These are phyloP conservation scores for Agaricus sinodeliciosus DNA, from an alignment of 768 basidiomycete species.

Conservation along the genomic window DNA sequence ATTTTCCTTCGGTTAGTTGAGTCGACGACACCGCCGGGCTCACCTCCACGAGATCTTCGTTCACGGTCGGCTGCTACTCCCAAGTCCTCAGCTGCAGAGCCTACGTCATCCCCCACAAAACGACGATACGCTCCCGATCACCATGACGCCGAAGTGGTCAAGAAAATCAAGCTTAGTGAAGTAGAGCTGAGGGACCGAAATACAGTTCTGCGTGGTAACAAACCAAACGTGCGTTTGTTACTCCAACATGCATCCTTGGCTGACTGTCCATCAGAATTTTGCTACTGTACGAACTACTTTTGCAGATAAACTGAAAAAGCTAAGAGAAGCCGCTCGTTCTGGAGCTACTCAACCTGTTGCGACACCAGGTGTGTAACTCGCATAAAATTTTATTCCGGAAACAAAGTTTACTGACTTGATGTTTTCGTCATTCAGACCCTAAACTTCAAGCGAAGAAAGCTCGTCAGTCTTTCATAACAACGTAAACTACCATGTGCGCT, in stretches of 20 bases:
- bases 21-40: conserved; percentile 49
- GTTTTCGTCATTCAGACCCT: conserved; percentile 27
- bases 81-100: conserved; percentile 21
- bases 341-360: conserved; percentile 36
- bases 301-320: conserved; percentile 71
- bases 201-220: conserved; percentile 75
- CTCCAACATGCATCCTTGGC: not conserved
- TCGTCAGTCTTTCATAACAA: conserved; percentile 34
- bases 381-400: not conserved
- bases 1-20: not conserved
- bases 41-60: conserved; percentile 28
- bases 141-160: conserved; percentile 79
- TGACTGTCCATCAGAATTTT: conserved; percentile 60
- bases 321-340: conserved; percentile 59
- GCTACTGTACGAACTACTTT: conserved; percentile 57
- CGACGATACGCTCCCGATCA: conserved; percentile 73
- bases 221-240: conserved; percentile 64
- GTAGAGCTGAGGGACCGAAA: conserved; percentile 80
- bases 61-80: conserved; percentile 23
- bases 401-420: not conserved
- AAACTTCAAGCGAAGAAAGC: conserved; percentile 66
- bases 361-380: conserved; percentile 26
- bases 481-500: not conserved
- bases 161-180: conserved; percentile 71
- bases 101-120: conserved; percentile 51